Conservation (phyloP, 495 filamentous ascomycete genomes). For the Neurospora tetrasperma region DNA sequence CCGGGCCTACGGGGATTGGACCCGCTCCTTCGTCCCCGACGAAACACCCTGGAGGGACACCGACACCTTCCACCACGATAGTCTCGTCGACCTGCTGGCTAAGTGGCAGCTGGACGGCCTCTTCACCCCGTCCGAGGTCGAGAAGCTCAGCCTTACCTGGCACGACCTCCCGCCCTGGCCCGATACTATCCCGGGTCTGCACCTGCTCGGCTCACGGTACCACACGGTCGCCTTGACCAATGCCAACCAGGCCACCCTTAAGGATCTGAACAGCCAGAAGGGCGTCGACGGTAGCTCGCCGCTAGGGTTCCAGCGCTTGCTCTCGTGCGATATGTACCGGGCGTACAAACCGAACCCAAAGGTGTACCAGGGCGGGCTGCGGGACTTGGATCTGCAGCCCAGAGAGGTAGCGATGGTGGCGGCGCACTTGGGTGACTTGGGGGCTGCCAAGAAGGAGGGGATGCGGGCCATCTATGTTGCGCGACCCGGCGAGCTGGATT, state of each 20-base stretch:
- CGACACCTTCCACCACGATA: constrained; percentile 59
- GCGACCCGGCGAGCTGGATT: constrained; percentile 53
- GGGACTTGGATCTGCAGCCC: constrained; percentile 44
- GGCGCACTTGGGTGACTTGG: constrained; percentile 59
- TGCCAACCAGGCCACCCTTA: constrained; percentile 55
- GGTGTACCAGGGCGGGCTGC: constrained; percentile 58
- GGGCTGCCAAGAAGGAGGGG: constrained; percentile 52
- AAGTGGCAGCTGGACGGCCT: constrained; percentile 44
- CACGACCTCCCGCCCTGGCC: constrained; percentile 61
- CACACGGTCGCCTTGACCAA: constrained; percentile 61
- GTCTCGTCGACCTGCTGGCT: constrained; percentile 46
- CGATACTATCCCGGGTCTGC: constrained; percentile 49
- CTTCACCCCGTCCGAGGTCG: constrained; percentile 48
- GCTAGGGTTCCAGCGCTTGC: constrained; percentile 51
- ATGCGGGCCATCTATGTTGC: constrained; percentile 70
- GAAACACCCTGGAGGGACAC: constrained; percentile 39
- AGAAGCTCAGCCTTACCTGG: constrained; percentile 52
- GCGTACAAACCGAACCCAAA: constrained; percentile 65
- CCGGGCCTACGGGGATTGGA: constrained; percentile 50
- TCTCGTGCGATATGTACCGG: constrained; percentile 59
- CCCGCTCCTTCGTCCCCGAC: constrained; percentile 40
- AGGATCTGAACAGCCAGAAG: constrained; percentile 50
- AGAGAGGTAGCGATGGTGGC: constrained; percentile 68
- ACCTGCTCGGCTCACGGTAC: constrained; percentile 42
- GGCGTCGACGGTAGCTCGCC: constrained; percentile 5